These are phyloP conservation scores for Fulvia fulva DNA, from an alignment of 2,329 filamentous ascomycete species.

Conservation along the genomic window DNA sequence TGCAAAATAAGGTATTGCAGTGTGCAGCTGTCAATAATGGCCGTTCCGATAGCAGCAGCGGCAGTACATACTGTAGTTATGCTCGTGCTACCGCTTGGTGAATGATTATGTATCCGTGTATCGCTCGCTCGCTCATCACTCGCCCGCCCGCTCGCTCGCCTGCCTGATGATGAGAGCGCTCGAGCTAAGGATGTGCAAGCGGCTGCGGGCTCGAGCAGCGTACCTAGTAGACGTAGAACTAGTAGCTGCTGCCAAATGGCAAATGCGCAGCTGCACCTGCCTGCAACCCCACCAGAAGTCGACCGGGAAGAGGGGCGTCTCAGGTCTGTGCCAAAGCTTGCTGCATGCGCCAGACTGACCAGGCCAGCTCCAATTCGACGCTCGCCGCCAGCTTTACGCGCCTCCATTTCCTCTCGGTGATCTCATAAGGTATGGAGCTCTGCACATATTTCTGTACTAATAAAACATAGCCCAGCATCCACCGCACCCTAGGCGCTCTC, in stretches of 20 bases:
- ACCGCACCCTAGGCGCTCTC: conserved; percentile 31
- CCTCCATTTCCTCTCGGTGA: conserved; percentile 25
- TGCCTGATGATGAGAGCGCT: too few relatives aligned
- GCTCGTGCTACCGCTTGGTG: background rate
- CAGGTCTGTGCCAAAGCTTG: conserved; percentile 24
- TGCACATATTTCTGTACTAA: conserved; percentile 22
- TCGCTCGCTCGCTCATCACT: background rate
- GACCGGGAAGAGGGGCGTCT: conserved; percentile 23
- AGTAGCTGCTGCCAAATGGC: too few relatives aligned
- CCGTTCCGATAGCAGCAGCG: background rate
- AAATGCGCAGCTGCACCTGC: background rate
- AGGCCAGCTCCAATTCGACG: conserved; percentile 22
- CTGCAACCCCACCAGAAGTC: conserved; percentile 8
- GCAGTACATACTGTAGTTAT: background rate
- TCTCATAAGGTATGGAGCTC: conserved; percentile 28
- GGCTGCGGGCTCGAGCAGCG: conserved; percentile 13
- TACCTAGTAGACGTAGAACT: too few relatives aligned
- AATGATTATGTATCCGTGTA: background rate
- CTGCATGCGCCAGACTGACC: conserved; percentile 16
- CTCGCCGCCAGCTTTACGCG: conserved; percentile 26
- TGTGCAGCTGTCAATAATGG: too few relatives aligned
- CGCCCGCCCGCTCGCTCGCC: too few relatives aligned
- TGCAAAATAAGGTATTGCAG: too few relatives aligned
- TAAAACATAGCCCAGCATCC: conserved; percentile 22
- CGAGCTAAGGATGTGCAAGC: conserved; percentile 8